Percentiles rank a stretch among this genome's conserved stretches.
Conservation (phyloP, 1,284 basidiomycete species). For the Ganoderma sp. region DNA sequence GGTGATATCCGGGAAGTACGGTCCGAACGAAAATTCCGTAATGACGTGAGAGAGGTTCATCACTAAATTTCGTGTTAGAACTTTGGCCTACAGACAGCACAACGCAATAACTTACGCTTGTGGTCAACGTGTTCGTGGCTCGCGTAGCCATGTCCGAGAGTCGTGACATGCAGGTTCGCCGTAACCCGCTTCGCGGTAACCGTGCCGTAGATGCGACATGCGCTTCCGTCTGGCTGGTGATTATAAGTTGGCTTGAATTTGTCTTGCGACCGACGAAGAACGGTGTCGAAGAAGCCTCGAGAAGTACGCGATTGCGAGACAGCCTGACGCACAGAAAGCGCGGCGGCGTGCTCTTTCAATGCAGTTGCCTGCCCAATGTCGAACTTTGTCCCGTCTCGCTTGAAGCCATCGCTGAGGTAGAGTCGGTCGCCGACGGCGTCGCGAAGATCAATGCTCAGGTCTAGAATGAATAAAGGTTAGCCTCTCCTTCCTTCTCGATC, state of each 20-base stretch:
- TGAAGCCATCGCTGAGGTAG: constrained; percentile 84
- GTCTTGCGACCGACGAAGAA: constrained; percentile 52
- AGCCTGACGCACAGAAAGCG: constrained; percentile 71
- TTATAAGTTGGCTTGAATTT: constrained; percentile 76
- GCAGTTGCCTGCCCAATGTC: constrained; percentile 82
- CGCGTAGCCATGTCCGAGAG: constrained; percentile 92
- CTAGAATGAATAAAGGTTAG: constrained; percentile 45
- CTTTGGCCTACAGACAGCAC: background rate
- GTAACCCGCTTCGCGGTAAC: constrained; percentile 91
- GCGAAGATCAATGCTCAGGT: constrained; percentile 86
- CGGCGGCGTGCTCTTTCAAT: constrained; percentile 71
- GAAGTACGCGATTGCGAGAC: constrained; percentile 73
- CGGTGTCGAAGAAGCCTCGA: constrained; percentile 66
- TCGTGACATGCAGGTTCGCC: constrained; percentile 89
- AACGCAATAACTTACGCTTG: constrained; percentile 54
- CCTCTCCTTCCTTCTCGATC: background rate
- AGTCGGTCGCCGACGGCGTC: constrained; percentile 93
- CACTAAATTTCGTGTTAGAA: constrained; percentile 51
- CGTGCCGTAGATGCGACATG: constrained; percentile 87
- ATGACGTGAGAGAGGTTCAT: constrained; percentile 98
- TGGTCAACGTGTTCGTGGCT: constrained; percentile 90
- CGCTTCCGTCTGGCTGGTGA: constrained; percentile 66
- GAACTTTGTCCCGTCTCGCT: constrained; percentile 87
- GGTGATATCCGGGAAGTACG: constrained; percentile 93
- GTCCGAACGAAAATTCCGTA: constrained; percentile 96